These are phyloP conservation scores for Nannizziopsis barbatae DNA, from an alignment of 2,329 filamentous ascomycete genomes.

Conservation along the genomic window DNA sequence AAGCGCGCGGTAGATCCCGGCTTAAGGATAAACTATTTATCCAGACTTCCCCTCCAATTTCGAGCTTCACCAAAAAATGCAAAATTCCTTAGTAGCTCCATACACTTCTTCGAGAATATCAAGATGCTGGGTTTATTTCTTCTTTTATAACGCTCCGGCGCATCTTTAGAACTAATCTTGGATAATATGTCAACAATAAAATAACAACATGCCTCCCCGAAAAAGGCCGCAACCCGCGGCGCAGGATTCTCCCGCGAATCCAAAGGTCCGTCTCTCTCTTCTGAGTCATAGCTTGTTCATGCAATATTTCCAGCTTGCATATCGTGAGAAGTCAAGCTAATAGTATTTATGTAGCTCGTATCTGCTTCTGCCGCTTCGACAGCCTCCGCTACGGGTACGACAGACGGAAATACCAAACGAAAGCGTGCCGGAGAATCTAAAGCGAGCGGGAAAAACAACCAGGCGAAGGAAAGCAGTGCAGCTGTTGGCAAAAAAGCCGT, in stretches of 20 bases:
- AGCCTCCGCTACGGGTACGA: conserved; percentile 3
- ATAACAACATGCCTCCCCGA: conserved; percentile 28
- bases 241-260: conserved; percentile 20
- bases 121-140: not conserved
- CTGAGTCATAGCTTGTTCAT: not conserved
- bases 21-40: too few relatives aligned
- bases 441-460: not conserved
- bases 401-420: conserved; percentile 9
- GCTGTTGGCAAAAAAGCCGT: not conserved
- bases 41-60: too few relatives aligned
- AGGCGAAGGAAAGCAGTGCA: not conserved
- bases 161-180: not conserved
- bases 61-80: too few relatives aligned
- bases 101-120: too few relatives aligned
- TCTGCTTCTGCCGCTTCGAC: not conserved
- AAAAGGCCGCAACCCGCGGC: conserved; percentile 27
- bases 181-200: not conserved
- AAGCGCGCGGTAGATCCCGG: too few relatives aligned
- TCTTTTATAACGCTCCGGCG: not conserved
- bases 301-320: not conserved
- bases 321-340: not conserved
- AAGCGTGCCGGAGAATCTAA: conserved; percentile 9
- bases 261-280: conserved; percentile 23
- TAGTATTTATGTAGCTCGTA: not conserved
- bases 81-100: too few relatives aligned